Base-by-base conservation (phyloP, 306 rosid genomes). In the Hippophae rhamnoides region DNA sequence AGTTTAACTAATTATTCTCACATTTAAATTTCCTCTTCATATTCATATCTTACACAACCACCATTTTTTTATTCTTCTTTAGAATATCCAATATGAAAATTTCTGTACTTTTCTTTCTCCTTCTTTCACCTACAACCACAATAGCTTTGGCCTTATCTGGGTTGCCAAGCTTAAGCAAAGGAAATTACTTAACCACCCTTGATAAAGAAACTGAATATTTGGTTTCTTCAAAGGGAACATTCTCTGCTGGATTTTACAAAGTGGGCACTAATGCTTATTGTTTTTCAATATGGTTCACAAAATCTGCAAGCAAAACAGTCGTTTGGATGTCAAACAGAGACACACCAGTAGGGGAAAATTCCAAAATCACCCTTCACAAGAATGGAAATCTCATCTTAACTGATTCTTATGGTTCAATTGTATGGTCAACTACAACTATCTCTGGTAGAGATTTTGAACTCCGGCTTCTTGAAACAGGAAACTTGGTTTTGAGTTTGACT, bases 311-410 rank as follows among this genome's bases (percentile, higher is more conserved):
- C 31, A 58, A 41, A 47, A 45, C 70, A 8, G 47, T 64, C 13
- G 70, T 64, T 11, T 71, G 76, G 76, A 64, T 47, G 66, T 66
- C 76, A 6, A 71, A 71, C 50, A 44, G 70, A 43, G 65, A 64
- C 70, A 50, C 9, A 13, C 75, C 75, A 0, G 65, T 70, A 2
- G 31, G 3, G 14, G 57, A 52, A 12, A 12, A 18, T 8, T 70
- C 69, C 9, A 70, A 40, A 44, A 5, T 70, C 2, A 50, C 60
- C 5, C 65, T 70, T 27, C 60, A 63, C 43, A 26, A 5, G 13
- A 40, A 51, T 44, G 75, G 75, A 5, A 70, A 63, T 60, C 43
- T 70, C 55, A 43, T 57, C 54, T 51, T 70, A 50, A 70, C 60
- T 9, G 65, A 70, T 58, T 58, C 58, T 7, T 54, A 14, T 11